phyloP scores from a whole-genome alignment of 345 rosid species.

The Eucalyptus sp. region DNA sequence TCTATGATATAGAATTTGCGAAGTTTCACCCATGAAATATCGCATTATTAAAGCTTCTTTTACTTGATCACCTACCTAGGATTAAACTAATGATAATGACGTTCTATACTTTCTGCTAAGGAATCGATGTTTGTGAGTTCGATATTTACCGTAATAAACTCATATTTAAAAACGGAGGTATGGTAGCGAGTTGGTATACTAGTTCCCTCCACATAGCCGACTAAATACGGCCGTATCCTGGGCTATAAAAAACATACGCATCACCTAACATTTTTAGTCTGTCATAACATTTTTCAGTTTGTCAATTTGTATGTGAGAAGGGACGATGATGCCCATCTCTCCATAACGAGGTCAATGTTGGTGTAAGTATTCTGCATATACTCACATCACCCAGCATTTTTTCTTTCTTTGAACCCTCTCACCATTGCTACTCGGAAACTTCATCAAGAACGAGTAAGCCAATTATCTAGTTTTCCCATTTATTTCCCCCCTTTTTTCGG shows the following conservation, averaged over 20 bases:
- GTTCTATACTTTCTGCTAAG: not conserved
- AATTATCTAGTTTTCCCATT: not conserved
- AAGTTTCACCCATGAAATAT: not conserved
- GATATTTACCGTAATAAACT: not conserved
- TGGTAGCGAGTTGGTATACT: not conserved
- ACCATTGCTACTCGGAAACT: not conserved
- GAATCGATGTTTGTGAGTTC: not conserved
- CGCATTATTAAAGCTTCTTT: not conserved
- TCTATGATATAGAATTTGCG: not conserved
- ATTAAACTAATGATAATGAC: not conserved
- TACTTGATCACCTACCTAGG: not conserved
- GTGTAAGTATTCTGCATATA: not conserved
- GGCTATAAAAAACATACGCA: not conserved
- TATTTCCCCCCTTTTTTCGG: fast-evolving
- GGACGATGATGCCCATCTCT: not conserved
- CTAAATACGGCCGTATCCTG: not conserved
- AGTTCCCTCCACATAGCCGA: not conserved
- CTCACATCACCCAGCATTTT: not conserved
- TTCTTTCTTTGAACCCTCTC: not conserved
- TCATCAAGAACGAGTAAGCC: not conserved
- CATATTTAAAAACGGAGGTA: not conserved
- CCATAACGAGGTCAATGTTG: not conserved
- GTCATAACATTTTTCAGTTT: not conserved
- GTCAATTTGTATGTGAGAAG: not conserved
- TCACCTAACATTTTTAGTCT: not conserved